Evolutionary conservation across 2,329 filamentous ascomycete genomes (phyloP).

Genomic region (Calonectria pseudoturangicola): DNA sequence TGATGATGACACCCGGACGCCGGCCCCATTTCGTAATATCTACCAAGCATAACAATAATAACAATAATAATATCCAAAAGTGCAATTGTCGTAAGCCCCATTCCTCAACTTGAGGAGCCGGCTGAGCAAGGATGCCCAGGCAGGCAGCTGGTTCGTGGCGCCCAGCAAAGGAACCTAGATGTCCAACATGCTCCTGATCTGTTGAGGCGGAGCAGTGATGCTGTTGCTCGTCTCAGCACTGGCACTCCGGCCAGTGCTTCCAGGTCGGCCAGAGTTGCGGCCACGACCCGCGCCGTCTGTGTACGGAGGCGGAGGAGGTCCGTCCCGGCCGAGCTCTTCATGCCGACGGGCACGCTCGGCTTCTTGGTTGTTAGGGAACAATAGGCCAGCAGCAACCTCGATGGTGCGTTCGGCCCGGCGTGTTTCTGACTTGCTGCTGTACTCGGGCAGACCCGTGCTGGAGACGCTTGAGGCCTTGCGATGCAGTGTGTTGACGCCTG

Average conservation of each 20-base stretch:
- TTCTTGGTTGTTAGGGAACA: slow-evolving; percentile 68
- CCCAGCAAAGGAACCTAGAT: slow-evolving; percentile 59
- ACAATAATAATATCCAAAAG: slow-evolving; percentile 2
- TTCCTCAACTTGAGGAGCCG: neutral
- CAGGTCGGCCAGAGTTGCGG: slow-evolving; percentile 54
- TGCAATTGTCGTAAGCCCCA: slow-evolving; percentile 5
- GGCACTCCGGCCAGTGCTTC: slow-evolving; percentile 63
- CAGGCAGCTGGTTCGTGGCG: neutral
- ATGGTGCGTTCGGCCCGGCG: slow-evolving; percentile 67
- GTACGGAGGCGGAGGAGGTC: slow-evolving; percentile 66
- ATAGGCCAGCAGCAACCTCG: slow-evolving; percentile 65
- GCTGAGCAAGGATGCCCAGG: neutral
- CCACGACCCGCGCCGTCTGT: slow-evolving; percentile 52
- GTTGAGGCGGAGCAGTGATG: slow-evolving; percentile 69
- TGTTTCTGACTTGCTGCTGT: slow-evolving; percentile 66
- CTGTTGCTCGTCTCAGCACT: slow-evolving; percentile 69
- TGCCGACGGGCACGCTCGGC: slow-evolving; percentile 53
- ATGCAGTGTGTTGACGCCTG: slow-evolving; percentile 54
- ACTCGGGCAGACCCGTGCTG: slow-evolving; percentile 45
- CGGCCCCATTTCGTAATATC: neutral
- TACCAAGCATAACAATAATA: slow-evolving; percentile 22
- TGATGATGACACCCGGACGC: slow-evolving; percentile 10
- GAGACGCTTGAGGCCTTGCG: slow-evolving; percentile 40
- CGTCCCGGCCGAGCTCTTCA: slow-evolving; percentile 56
- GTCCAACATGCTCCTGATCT: slow-evolving; percentile 76